phyloP scores from a whole-genome alignment of 75 land plant genomes.

The Selaginella tamariscina region DNA sequence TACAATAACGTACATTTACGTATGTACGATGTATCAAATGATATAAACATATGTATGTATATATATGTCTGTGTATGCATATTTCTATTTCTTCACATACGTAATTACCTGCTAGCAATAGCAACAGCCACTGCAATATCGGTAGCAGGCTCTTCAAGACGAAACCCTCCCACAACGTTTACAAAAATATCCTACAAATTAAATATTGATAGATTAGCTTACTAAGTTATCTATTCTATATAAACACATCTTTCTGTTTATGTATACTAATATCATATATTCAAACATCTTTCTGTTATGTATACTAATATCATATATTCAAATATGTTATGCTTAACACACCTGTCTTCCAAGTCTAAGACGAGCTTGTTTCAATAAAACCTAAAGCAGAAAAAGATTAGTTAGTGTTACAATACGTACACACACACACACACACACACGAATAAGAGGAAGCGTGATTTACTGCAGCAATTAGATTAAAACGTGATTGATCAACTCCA shows the following conservation, averaged over 20 bases:
- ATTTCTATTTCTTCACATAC: too few relatives aligned
- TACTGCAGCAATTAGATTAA: slow-evolving; percentile 3
- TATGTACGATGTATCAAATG: background rate
- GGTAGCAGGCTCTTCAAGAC: slow-evolving; percentile 64
- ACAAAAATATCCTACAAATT: slow-evolving; percentile 51
- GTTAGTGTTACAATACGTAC: too few relatives aligned
- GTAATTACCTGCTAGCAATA: slow-evolving; percentile 76
- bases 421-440: too few relatives aligned
- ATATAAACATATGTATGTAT: too few relatives aligned
- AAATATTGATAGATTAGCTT: slow-evolving; percentile 2
- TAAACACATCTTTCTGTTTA: too few relatives aligned
- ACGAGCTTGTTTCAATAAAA: slow-evolving; percentile 74
- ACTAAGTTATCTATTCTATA: background rate
- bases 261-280: too few relatives aligned
- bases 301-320: too few relatives aligned
- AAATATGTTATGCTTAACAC: background rate
- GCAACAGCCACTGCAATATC: slow-evolving; percentile 89
- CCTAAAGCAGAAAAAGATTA: slow-evolving; percentile 36
- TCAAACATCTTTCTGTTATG: too few relatives aligned
- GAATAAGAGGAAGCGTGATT: background rate
- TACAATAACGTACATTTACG: background rate
- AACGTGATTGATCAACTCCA: slow-evolving; percentile 2
- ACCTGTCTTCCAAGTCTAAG: slow-evolving; percentile 64
- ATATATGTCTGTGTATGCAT: too few relatives aligned
- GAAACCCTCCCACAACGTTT: slow-evolving; percentile 81